Evolutionary conservation across 75 land plant genomes (phyloP), one percentile per base, ranked within the genome.

Genomic region (Pinus albicaulis): DNA sequence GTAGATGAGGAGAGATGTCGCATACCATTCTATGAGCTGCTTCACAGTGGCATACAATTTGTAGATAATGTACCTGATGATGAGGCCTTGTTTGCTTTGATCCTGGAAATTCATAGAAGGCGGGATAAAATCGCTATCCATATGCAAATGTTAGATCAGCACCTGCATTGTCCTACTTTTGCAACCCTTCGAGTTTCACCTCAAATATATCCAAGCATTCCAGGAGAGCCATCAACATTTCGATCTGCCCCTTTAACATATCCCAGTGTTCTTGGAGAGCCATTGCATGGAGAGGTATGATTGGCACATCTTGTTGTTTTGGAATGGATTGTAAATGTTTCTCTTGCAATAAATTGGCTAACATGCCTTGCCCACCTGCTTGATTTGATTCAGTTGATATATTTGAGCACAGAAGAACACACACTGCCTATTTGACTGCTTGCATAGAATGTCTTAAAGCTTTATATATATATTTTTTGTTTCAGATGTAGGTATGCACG

Each of bases 81-180:
- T 80, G 99, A 95, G 75, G 89, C 91, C 15, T 80, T 98, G 22
- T 92, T 98, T 82, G 86, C 89, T 60, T 84, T 95, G 28, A 93
- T 89, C 55, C 76, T 98, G 78, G 99, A 98, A 71, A 87, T 98
- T 25, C 99, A 98, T 78, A 86, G 98, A 60, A 90, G 99, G 77
- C 85, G 99, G 68, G 99, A 98, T 83, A 91, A 89, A 88, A 92
- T 98, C 76, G 95, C 99, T 22, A 84, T 83, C 76, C 93, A 95
- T 83, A 98, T 95, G 93, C 91, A 90, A 74, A 93, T 91, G 92
- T 78, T 98, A 73, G 99, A 98, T 83, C 95, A 95, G 48, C 99
- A 98, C 59, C 87, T 98, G 59, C 99, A 95, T 66, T 95, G 98
- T 78, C 99, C 99, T 3, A 83, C 98, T 55, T 98, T 98, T 89